phyloP scores from a whole-genome alignment of 177 flowering plant species.

The Vitis hybrid region DNA sequence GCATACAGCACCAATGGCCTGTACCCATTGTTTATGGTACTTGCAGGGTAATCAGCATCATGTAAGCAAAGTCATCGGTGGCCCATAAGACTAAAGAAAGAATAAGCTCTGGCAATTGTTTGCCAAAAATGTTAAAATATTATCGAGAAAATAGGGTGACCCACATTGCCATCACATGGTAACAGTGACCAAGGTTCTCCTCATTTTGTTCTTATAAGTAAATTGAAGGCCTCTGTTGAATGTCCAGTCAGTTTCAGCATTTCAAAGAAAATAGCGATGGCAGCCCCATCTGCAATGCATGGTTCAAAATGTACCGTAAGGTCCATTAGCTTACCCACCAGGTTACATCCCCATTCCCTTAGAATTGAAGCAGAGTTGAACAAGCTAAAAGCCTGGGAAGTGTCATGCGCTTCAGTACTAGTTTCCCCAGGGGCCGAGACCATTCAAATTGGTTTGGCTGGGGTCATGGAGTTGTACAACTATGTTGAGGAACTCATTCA shows the following conservation, averaged over 20 bases:
- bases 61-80: background rate
- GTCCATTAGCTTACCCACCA: constrained; percentile 51
- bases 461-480: constrained; percentile 33
- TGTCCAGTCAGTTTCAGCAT: background rate
- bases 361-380: constrained; percentile 15
- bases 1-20: background rate
- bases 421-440: constrained; percentile 14
- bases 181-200: background rate
- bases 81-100: background rate
- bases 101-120: constrained; percentile 3
- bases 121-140: constrained; percentile 14
- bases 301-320: constrained; percentile 21
- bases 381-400: constrained; percentile 18
- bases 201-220: background rate
- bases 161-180: constrained; percentile 20
- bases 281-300: background rate
- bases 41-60: background rate
- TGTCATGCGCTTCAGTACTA: background rate
- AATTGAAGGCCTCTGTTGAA: background rate
- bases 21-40: background rate
- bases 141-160: constrained; percentile 1
- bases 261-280: constrained; percentile 10
- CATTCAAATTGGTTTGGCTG: constrained; percentile 17
- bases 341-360: constrained; percentile 13
- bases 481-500: constrained; percentile 23